A percentile compares a stretch with the other conserved stretches of the same genome.
These are phyloP conservation scores for Fraxinus albicans DNA, from an alignment of 305 asterid species.

Conservation along the genomic window DNA sequence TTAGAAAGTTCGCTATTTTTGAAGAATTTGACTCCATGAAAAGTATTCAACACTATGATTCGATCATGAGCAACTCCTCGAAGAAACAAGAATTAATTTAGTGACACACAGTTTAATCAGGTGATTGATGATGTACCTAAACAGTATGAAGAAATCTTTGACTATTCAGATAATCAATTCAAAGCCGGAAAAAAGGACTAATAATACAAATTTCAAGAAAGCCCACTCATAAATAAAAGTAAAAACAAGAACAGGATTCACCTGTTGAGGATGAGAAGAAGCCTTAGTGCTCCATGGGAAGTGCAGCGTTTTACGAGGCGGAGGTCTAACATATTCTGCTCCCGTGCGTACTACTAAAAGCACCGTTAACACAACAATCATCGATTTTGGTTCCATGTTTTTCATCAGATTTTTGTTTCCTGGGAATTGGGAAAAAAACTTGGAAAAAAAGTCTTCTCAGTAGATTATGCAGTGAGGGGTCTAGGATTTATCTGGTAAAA, in stretches of 20 bases:
- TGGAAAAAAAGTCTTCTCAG: background rate
- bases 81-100: background rate
- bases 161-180: background rate
- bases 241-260: slow-evolving; percentile 9
- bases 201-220: background rate
- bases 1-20: background rate
- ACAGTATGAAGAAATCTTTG: background rate
- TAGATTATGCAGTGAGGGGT: background rate
- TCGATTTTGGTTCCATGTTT: slow-evolving; percentile 27
- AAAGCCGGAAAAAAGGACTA: background rate
- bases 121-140: background rate
- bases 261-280: slow-evolving; percentile 74
- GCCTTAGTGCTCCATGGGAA: slow-evolving; percentile 47
- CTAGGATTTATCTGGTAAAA: background rate
- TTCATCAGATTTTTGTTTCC: background rate
- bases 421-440: background rate
- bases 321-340: slow-evolving; percentile 69
- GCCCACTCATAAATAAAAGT: background rate
- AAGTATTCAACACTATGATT: background rate
- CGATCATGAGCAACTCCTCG: background rate
- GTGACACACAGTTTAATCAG: background rate
- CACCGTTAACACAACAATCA: slow-evolving; percentile 14
- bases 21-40: background rate
- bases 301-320: slow-evolving; percentile 55
- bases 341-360: slow-evolving; percentile 12